Conservation (phyloP, 1,139 yeast genomes). For the Groenewaldozyma sp. region DNA sequence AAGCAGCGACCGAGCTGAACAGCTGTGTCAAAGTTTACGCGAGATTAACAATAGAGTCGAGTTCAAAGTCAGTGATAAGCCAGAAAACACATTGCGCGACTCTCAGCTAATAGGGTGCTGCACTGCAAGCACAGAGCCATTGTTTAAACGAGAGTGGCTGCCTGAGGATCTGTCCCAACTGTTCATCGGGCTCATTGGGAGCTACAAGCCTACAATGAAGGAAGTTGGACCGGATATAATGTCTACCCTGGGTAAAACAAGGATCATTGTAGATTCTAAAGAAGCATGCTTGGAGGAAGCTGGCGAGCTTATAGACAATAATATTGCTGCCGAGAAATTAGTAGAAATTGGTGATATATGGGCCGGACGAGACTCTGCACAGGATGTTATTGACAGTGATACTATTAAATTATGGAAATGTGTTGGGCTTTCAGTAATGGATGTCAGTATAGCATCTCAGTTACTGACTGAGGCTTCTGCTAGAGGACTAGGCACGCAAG, state of each 20-base stretch:
- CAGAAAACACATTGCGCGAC: background rate
- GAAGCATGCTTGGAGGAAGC: slow-evolving; percentile 9
- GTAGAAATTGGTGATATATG: slow-evolving; percentile 9
- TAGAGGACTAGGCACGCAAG: background rate
- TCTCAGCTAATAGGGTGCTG: slow-evolving; percentile 5
- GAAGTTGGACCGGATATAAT: slow-evolving; percentile 10
- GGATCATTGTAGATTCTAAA: slow-evolving; percentile 8
- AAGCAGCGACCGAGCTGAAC: slow-evolving; percentile 35
- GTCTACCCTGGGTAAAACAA: slow-evolving; percentile 8
- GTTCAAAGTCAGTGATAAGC: background rate
- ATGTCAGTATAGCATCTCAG: background rate
- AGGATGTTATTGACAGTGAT: background rate
- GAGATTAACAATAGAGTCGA: slow-evolving; percentile 16
- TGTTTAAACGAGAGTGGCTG: slow-evolving; percentile 8
- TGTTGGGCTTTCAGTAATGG: slow-evolving; percentile 5
- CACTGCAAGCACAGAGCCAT: slow-evolving; percentile 8
- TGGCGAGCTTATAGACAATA: slow-evolving; percentile 9
- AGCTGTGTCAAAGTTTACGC: slow-evolving; percentile 25
- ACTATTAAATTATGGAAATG: slow-evolving; percentile 3
- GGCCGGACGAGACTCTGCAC: background rate
- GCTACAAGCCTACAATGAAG: slow-evolving; percentile 12
- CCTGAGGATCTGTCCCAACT: slow-evolving; percentile 1
- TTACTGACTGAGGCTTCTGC: background rate
- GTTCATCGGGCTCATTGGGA: slow-evolving; percentile 11
- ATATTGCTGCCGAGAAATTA: slow-evolving; percentile 5